Percentiles rank a stretch among this genome's conserved stretches.
These are phyloP conservation scores for Penicillium sp. DNA, from an alignment of 2,329 filamentous ascomycete species.

Conservation along the genomic window DNA sequence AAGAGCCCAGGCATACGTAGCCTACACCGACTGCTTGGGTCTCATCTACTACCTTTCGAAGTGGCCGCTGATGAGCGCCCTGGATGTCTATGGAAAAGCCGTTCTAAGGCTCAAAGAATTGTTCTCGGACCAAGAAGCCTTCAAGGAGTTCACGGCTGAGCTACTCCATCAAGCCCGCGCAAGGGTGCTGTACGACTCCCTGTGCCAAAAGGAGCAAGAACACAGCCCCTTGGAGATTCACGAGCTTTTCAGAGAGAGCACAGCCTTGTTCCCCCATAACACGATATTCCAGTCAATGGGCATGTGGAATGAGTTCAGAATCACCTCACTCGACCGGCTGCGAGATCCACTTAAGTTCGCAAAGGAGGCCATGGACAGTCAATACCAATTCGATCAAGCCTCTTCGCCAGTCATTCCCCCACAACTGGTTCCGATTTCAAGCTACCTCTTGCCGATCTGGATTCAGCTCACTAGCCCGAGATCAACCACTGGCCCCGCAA, in stretches of 20 bases:
- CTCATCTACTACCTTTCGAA: slow-evolving; percentile 67
- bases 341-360: slow-evolving; percentile 57
- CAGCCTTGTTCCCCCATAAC: slow-evolving; percentile 70
- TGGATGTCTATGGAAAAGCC: slow-evolving; percentile 48
- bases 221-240: slow-evolving; percentile 70
- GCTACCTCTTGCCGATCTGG: slow-evolving; percentile 57
- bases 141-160: slow-evolving; percentile 51
- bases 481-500: slow-evolving; percentile 48
- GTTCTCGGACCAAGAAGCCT: slow-evolving; percentile 36
- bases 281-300: slow-evolving; percentile 72
- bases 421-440: slow-evolving; percentile 40
- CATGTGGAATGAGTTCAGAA: slow-evolving; percentile 70
- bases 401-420: background rate
- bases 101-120: slow-evolving; percentile 43
- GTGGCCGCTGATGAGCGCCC: slow-evolving; percentile 32
- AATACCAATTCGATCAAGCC: slow-evolving; percentile 20
- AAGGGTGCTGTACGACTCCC: slow-evolving; percentile 65
- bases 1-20: slow-evolving; percentile 50
- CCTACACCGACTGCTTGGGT: slow-evolving; percentile 62
- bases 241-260: slow-evolving; percentile 59
- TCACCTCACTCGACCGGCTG: slow-evolving; percentile 74
- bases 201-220: slow-evolving; percentile 52
- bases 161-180: slow-evolving; percentile 68
- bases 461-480: slow-evolving; percentile 52
- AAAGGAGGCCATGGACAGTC: slow-evolving; percentile 20